Percentiles rank a stretch among this genome's conserved stretches.
phyloP scores from a whole-genome alignment of 345 rosid genomes.

The Lepidium sativum region DNA sequence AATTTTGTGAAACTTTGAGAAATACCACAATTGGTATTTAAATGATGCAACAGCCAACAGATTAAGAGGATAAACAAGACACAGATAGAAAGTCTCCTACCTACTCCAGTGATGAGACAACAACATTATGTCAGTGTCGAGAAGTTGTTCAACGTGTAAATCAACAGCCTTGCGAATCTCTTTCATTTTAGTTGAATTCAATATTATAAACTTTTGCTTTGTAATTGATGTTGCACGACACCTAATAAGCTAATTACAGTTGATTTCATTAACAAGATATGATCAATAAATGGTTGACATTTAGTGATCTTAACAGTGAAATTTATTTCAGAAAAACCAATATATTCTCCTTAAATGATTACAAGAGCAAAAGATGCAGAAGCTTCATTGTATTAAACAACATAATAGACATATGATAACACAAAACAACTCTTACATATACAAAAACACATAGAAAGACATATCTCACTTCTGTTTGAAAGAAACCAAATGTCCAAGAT shows the following conservation, averaged over 20 bases:
- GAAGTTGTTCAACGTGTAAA: conserved; percentile 26
- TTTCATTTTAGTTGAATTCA: conserved; percentile 2
- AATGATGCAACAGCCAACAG: conserved; percentile 15
- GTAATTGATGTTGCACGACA: conserved; percentile 19
- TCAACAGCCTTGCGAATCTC: conserved; percentile 23
- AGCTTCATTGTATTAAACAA: conserved; percentile 11
- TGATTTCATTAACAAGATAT: conserved; percentile 4
- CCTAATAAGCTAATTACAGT: not conserved
- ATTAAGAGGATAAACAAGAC: not conserved
- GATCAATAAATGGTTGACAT: conserved; percentile 5
- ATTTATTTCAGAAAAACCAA: not conserved
- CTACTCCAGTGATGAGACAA: conserved; percentile 20
- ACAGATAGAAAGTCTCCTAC: conserved; percentile 11
- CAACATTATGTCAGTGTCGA: conserved; percentile 23
- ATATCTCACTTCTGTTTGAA: conserved; percentile 6
- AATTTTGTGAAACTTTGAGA: too few species aligned
- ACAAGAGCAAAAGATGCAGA: conserved; percentile 10
- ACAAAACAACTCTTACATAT: conserved; percentile 8
- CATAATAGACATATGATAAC: conserved; percentile 12
- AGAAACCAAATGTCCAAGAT: not conserved
- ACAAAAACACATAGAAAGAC: conserved; percentile 13
- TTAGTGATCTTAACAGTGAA: not conserved
- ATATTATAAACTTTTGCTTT: not conserved
- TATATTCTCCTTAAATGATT: conserved; percentile 13
- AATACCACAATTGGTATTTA: not conserved